These are phyloP conservation scores for Annona cherimola DNA, from an alignment of 164 flowering plant species.

Conservation along the genomic window DNA sequence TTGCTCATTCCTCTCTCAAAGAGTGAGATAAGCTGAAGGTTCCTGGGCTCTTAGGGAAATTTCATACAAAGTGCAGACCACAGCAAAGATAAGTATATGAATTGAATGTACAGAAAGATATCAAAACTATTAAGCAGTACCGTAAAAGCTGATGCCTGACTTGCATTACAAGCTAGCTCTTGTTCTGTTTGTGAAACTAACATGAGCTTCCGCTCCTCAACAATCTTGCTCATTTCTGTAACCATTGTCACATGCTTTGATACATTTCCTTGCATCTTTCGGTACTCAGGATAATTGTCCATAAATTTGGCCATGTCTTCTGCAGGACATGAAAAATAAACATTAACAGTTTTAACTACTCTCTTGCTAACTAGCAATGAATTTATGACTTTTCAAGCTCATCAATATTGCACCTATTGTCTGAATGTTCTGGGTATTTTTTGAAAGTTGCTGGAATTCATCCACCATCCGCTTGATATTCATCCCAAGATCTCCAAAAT, in stretches of 20 bases:
- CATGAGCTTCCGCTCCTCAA: conserved; percentile 91
- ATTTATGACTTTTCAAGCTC: background rate
- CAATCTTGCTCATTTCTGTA: conserved; percentile 96
- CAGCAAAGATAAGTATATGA: background rate
- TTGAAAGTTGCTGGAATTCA: conserved; percentile 89
- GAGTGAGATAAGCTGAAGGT: too few relatives aligned
- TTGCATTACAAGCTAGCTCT: conserved; percentile 96
- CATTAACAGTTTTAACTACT: background rate
- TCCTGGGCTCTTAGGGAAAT: too few relatives aligned
- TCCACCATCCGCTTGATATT: conserved; percentile 93
- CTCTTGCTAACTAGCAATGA: background rate
- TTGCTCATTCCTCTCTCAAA: too few relatives aligned
- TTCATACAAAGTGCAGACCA: too few relatives aligned
- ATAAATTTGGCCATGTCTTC: conserved; percentile 99
- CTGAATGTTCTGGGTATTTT: conserved; percentile 92
- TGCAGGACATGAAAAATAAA: conserved; percentile 32
- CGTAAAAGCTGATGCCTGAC: conserved; percentile 96
- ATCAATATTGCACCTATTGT: conserved; percentile 59
- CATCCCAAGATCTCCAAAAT: conserved; percentile 98
- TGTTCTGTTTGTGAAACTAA: conserved; percentile 91
- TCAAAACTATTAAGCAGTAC: conserved; percentile 26
- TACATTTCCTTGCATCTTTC: conserved; percentile 95
- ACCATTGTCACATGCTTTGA: conserved; percentile 96
- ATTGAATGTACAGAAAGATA: background rate
- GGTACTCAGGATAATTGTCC: conserved; percentile 93